Evolutionary conservation across 306 rosid genomes (phyloP).

Genomic region (Cucumis cinereus): DNA sequence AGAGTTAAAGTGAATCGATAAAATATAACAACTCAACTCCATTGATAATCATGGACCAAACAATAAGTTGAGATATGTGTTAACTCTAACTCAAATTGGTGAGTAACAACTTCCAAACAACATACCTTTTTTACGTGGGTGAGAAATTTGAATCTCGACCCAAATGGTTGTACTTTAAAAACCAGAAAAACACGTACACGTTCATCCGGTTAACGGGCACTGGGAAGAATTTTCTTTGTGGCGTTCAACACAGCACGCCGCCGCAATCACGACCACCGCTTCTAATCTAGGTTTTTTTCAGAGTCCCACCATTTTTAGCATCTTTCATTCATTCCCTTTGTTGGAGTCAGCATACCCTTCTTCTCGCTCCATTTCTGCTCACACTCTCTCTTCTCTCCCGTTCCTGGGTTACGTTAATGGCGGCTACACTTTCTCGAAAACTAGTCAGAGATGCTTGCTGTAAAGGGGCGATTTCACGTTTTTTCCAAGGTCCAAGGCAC

Average conservation of each 20-base stretch:
- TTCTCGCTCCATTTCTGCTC: neutral
- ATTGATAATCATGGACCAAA: too few species aligned
- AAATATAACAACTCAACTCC: too few species aligned
- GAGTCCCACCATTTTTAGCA: neutral
- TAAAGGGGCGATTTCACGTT: constrained; percentile 22
- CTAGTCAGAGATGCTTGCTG: constrained; percentile 25
- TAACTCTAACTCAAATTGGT: too few species aligned
- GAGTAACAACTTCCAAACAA: too few species aligned
- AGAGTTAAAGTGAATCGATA: too few species aligned
- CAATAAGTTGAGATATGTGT: too few species aligned
- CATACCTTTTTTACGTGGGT: too few species aligned
- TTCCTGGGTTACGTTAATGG: constrained; percentile 31
- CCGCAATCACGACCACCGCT: neutral
- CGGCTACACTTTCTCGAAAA: constrained; percentile 57
- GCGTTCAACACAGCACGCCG: neutral
- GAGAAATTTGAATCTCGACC: too few species aligned
- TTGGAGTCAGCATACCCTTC: neutral
- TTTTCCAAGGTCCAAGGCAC: constrained; percentile 30
- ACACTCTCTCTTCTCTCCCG: neutral
- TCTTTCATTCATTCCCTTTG: neutral
- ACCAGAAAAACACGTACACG: too few species aligned
- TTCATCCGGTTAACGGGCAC: too few species aligned
- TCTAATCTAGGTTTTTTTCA: neutral
- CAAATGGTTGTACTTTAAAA: too few species aligned
- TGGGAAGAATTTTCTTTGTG: neutral